These are phyloP conservation scores for Biscogniauxia mediterranea DNA, from an alignment of 2,329 filamentous ascomycete genomes.

Conservation along the genomic window DNA sequence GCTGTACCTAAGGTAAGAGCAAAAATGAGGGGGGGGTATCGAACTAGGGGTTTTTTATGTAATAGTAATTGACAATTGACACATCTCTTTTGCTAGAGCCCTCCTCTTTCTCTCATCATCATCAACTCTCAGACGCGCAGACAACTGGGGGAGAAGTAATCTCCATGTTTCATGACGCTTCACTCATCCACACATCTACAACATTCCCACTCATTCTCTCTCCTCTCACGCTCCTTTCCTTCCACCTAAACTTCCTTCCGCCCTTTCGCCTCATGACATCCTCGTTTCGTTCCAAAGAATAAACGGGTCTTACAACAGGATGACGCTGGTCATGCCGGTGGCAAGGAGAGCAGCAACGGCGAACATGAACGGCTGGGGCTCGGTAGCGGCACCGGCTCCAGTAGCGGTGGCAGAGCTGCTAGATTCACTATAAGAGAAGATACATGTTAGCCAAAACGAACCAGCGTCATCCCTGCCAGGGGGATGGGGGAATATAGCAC, in stretches of 20 bases:
- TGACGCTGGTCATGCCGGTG: constrained; percentile 20
- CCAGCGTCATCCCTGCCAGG: not conserved
- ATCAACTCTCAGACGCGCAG: not conserved
- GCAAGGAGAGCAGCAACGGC: constrained; percentile 20
- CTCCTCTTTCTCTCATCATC: not conserved
- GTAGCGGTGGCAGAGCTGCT: constrained; percentile 11
- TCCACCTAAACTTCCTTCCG: not conserved
- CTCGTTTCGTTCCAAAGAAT: not conserved
- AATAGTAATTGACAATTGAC: not conserved
- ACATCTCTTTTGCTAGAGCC: not conserved
- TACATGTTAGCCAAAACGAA: constrained; percentile 6
- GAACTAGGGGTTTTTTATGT: not conserved
- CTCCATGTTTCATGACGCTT: not conserved
- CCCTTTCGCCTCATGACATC: not conserved
- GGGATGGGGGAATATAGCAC: constrained; percentile 7
- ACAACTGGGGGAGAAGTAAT: not conserved
- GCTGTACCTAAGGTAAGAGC: no score
- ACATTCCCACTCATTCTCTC: not conserved
- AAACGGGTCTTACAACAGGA: constrained; percentile 16
- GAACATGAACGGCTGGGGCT: constrained; percentile 19
- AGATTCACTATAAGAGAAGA: constrained; percentile 6
- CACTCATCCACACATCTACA: not conserved
- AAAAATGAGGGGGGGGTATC: not conserved
- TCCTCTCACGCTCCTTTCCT: not conserved
- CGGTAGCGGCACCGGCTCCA: constrained; percentile 14